Conservation (phyloP, 768 basidiomycete genomes). For the Amanita muscaria region DNA sequence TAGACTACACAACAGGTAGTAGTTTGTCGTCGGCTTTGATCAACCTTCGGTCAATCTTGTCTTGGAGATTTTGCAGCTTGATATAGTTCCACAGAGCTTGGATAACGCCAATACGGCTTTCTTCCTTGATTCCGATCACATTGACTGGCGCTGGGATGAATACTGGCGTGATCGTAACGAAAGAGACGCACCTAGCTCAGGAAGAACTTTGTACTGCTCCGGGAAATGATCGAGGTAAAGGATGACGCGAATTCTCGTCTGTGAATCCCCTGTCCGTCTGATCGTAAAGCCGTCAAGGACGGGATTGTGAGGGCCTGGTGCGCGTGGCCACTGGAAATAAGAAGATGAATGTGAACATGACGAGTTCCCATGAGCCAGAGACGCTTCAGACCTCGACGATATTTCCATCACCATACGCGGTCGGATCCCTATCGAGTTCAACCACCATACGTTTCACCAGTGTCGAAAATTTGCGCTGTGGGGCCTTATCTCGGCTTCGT, state of each 20-base stretch:
- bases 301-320: constrained; percentile 46
- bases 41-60: constrained; percentile 67
- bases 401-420: constrained; percentile 75
- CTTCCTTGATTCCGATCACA: constrained; percentile 75
- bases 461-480: constrained; percentile 75
- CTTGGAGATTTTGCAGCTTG: constrained; percentile 74
- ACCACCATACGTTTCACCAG: constrained; percentile 78
- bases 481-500: constrained; percentile 50
- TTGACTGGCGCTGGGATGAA: constrained; percentile 25
- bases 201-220: constrained; percentile 72
- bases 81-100: constrained; percentile 90
- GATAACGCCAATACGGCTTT: constrained; percentile 71
- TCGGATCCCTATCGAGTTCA: constrained; percentile 80
- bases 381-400: constrained; percentile 67
- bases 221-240: constrained; percentile 82
- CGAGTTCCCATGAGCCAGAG: background rate
- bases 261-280: constrained; percentile 68
- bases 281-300: constrained; percentile 83
- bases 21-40: constrained; percentile 65
- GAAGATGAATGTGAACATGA: background rate
- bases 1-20: constrained; percentile 37
- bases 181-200: constrained; percentile 55
- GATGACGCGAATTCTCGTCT: constrained; percentile 74
- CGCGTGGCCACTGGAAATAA: constrained; percentile 50
- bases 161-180: background rate